Evolutionary conservation across 257 asterid species (phyloP).

Genomic region (Knoxia roxburghii): DNA sequence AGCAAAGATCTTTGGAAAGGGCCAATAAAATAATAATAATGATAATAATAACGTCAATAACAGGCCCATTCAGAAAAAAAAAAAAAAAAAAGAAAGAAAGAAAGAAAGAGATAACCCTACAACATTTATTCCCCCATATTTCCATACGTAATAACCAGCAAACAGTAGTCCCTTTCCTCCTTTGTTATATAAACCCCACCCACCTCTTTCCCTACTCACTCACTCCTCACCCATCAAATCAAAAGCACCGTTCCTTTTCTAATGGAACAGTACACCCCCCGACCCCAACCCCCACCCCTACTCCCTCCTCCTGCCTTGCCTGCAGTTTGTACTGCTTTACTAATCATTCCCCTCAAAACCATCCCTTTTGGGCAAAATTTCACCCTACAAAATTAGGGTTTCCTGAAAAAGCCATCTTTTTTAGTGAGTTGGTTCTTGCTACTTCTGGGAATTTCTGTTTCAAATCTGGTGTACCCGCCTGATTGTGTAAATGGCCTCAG

Average conservation of each 20-base stretch:
- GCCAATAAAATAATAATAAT: constrained; percentile 21
- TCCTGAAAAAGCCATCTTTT: neutral
- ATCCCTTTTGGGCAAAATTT: neutral
- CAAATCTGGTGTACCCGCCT: neutral
- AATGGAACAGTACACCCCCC: constrained; percentile 39
- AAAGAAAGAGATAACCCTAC: constrained; percentile 45
- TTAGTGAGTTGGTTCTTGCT: neutral
- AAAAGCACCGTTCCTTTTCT: constrained; percentile 18
- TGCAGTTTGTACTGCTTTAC: no score
- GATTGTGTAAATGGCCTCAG: neutral
- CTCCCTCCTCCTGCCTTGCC: no score
- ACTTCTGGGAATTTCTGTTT: neutral
- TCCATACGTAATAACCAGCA: constrained; percentile 32
- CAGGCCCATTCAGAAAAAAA: no score
- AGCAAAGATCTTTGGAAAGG: constrained; percentile 4
- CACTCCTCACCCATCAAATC: constrained; percentile 36
- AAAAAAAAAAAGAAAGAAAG: neutral
- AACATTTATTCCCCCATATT: constrained; percentile 50
- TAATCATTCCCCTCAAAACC: neutral
- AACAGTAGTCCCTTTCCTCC: constrained; percentile 26
- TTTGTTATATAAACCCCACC: constrained; percentile 39
- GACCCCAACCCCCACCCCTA: neutral
- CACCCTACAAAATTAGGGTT: constrained; percentile 26
- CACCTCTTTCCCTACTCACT: no score
- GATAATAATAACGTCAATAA: neutral